Evolutionary conservation across 2,329 filamentous ascomycete species (phyloP).

Genomic region (Bipolaris zeicola): DNA sequence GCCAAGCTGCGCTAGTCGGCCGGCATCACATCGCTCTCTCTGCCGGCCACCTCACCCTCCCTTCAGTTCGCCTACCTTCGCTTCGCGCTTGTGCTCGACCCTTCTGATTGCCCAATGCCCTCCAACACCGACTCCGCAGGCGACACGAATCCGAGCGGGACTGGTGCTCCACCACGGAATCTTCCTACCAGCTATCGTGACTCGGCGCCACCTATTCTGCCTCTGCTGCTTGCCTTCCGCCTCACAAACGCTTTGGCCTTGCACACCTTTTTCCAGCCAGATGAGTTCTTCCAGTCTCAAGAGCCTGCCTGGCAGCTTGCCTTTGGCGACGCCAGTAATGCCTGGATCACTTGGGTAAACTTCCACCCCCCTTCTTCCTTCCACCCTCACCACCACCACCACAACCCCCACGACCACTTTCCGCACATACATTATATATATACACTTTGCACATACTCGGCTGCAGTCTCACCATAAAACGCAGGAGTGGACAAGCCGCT

Average conservation of each 20-base stretch:
- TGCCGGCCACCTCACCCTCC: constrained; percentile 21
- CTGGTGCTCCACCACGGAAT: constrained; percentile 27
- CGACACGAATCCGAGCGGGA: constrained; percentile 37
- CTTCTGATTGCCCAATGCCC: constrained; percentile 40
- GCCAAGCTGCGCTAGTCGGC: constrained; percentile 25
- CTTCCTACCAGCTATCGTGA: constrained; percentile 40
- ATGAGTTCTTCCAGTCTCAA: constrained; percentile 95
- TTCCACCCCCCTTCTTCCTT: constrained; percentile 51
- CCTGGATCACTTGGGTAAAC: constrained; percentile 94
- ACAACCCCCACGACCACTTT: too few species aligned
- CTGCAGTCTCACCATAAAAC: constrained; percentile 35
- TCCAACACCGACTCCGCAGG: constrained; percentile 34
- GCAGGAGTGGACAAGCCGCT: constrained; percentile 89
- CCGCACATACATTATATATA: too few species aligned
- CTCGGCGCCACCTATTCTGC: constrained; percentile 35
- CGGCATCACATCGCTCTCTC: constrained; percentile 29
- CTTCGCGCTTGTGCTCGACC: constrained; percentile 27
- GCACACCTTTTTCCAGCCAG: constrained; percentile 94
- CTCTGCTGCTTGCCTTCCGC: constrained; percentile 67
- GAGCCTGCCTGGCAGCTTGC: constrained; percentile 92
- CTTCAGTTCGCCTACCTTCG: constrained; percentile 28
- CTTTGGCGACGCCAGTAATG: constrained; percentile 76
- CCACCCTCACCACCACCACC: too few species aligned
- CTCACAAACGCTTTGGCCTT: constrained; percentile 79
- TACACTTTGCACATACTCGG: constrained; percentile 1